Percentiles rank a stretch among this genome's conserved stretches.
Conservation (phyloP, 148 eudicot species). For the Amaranthus palmeri region DNA sequence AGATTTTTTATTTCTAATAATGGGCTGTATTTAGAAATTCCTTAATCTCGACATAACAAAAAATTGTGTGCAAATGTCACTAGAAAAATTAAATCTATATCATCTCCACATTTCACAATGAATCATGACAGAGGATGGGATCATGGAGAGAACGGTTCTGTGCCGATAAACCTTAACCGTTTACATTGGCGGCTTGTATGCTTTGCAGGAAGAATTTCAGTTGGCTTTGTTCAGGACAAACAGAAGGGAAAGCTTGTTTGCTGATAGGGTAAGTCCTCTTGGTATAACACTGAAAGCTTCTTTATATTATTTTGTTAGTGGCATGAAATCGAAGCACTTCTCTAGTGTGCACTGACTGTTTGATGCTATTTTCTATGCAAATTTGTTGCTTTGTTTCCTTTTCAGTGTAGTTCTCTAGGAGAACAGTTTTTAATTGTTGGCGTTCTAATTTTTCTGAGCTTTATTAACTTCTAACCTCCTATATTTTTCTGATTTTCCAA, state of each 20-base stretch:
- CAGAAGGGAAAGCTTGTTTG: constrained; percentile 96
- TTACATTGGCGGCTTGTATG: background rate
- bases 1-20: background rate
- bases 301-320: background rate
- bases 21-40: background rate
- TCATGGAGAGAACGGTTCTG: too few species aligned
- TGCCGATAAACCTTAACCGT: background rate
- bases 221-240: constrained; percentile 86
- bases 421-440: too few species aligned
- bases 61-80: background rate
- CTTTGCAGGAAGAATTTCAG: constrained; percentile 86
- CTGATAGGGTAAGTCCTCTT: constrained; percentile 67
- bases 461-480: too few species aligned
- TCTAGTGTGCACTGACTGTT: background rate
- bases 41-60: background rate
- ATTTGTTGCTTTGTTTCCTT: background rate
- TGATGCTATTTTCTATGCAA: background rate
- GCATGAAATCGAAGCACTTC: background rate
- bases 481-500: too few species aligned
- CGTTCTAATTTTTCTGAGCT: too few species aligned
- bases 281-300: background rate
- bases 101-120: too few species aligned
- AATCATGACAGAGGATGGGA: too few species aligned
- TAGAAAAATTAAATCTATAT: background rate
- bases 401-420: background rate